A percentile compares a stretch with the other conserved stretches of the same genome.
Conservation (phyloP, 306 rosid species). For the Fagus crenata region DNA sequence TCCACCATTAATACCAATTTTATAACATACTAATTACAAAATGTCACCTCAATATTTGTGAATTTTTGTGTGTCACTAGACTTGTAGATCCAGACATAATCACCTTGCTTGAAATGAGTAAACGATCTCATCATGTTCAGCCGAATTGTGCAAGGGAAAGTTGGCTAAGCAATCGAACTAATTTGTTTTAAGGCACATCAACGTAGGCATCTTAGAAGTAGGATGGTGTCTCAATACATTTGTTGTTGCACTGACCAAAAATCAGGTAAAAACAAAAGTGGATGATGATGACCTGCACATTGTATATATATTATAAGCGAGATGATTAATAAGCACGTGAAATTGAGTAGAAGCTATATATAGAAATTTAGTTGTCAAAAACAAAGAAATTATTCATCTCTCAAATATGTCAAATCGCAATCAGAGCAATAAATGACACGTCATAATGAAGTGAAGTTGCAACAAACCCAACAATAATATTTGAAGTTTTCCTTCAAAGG, state of each 20-base stretch:
- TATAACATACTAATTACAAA: no score
- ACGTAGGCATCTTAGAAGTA: background rate
- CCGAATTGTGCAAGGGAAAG: background rate
- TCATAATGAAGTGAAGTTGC: conserved; percentile 47
- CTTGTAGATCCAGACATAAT: background rate
- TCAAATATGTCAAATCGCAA: conserved; percentile 15
- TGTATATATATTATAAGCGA: background rate
- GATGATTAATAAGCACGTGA: conserved; percentile 30
- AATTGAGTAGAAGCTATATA: conserved; percentile 1
- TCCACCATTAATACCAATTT: no score
- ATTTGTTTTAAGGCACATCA: background rate
- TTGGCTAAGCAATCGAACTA: background rate
- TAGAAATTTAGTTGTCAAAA: conserved; percentile 23
- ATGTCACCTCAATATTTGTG: no score
- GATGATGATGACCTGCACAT: background rate
- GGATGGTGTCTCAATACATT: background rate
- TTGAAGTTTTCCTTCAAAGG: conserved; percentile 57
- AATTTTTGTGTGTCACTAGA: no score
- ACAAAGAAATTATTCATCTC: background rate
- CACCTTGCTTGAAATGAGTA: background rate
- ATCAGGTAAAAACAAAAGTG: background rate
- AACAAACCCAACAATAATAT: conserved; percentile 40
- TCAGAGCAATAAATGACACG: conserved; percentile 34
- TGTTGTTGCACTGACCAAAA: no score
- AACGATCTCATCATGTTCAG: background rate